Conservation (phyloP, 2,329 filamentous ascomycete genomes). For the Cladosporium sp. region DNA sequence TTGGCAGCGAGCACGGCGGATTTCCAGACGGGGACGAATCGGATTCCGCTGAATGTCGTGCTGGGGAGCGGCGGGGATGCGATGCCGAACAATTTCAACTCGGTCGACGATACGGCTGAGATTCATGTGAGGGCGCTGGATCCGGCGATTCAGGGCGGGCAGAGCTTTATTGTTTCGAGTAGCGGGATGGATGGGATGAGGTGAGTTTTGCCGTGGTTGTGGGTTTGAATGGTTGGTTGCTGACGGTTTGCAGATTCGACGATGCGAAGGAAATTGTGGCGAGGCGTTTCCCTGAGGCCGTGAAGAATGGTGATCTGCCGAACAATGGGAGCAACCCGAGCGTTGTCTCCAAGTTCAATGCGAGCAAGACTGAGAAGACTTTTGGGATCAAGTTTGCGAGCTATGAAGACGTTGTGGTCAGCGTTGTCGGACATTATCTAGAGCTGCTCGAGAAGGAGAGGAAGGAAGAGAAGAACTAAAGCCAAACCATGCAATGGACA, state of each 20-base stretch:
- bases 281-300: constrained; percentile 14
- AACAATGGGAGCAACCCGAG: constrained; percentile 10
- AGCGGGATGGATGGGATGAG: neutral
- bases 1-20: constrained; percentile 15
- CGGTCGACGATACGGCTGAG: constrained; percentile 24
- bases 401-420: constrained; percentile 16
- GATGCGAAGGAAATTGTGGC: constrained; percentile 15
- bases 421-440: constrained; percentile 14
- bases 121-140: constrained; percentile 24
- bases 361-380: constrained; percentile 15
- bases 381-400: constrained; percentile 16
- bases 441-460: constrained; percentile 16
- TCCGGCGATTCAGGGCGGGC: neutral
- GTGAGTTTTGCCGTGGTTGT: neutral
- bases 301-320: constrained; percentile 12
- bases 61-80: constrained; percentile 16
- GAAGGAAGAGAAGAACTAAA: neutral
- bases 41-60: constrained; percentile 11
- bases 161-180: neutral
- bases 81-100: neutral
- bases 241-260: constrained; percentile 1
- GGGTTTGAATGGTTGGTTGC: neutral
- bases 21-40: constrained; percentile 16
- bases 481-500: too few species aligned
- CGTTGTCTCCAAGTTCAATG: constrained; percentile 6